These are phyloP conservation scores for Fusarium bulbicola DNA, from an alignment of 2,329 filamentous ascomycete genomes.

Conservation along the genomic window DNA sequence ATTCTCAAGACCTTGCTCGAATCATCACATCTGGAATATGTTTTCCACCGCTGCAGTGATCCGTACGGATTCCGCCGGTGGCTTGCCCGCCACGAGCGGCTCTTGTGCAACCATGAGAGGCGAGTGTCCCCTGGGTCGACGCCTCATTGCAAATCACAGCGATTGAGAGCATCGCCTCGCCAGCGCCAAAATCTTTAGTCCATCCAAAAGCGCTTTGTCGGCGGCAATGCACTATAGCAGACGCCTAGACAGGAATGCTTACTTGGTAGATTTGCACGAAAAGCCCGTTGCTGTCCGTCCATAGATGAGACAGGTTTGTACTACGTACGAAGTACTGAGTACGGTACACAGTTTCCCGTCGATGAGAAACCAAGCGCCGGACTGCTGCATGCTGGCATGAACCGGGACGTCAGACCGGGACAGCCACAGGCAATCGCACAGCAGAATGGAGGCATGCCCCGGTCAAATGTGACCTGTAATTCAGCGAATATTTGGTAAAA, in stretches of 20 bases:
- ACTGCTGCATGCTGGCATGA: constrained; percentile 13
- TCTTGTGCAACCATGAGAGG: constrained; percentile 28
- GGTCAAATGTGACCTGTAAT: background rate
- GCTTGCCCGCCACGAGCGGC: constrained; percentile 29
- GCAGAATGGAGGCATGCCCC: background rate
- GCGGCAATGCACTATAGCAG: background rate
- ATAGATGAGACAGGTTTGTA: constrained; percentile 13
- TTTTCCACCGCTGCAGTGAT: constrained; percentile 17
- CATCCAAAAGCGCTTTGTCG: constrained; percentile 7
- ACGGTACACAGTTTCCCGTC: background rate
- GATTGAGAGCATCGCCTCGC: constrained; percentile 18
- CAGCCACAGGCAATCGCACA: background rate
- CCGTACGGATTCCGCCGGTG: constrained; percentile 18
- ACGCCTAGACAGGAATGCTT: constrained; percentile 18
- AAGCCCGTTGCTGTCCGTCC: background rate
- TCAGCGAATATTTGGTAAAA: background rate
- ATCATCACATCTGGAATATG: constrained; percentile 13
- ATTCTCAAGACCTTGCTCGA: background rate
- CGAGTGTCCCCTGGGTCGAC: constrained; percentile 22
- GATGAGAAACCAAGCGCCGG: constrained; percentile 17
- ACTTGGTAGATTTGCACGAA: background rate
- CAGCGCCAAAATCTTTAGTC: constrained; percentile 20
- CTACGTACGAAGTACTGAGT: background rate
- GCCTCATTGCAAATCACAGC: constrained; percentile 29
- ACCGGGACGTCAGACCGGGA: constrained; percentile 4